Conservation (phyloP, 768 basidiomycete species). For the Suillus subalutaceus region DNA sequence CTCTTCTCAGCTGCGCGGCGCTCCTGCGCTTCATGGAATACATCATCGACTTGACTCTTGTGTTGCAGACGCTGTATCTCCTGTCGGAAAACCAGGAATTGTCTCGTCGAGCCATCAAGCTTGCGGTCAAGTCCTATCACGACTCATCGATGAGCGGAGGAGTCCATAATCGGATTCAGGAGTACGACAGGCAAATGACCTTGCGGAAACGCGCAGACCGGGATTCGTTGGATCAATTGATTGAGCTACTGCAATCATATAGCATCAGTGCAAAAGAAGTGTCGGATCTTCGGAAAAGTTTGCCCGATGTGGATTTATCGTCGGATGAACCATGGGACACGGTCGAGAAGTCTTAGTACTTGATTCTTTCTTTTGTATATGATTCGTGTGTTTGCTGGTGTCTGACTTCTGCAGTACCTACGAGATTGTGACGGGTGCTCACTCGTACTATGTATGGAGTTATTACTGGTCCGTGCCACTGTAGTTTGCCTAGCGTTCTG, state of each 20-base stretch:
- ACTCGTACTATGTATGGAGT: not conserved
- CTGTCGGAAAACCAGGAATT: not conserved
- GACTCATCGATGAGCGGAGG: not conserved
- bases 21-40: slow-evolving; percentile 26
- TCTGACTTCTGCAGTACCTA: not conserved
- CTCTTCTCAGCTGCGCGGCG: slow-evolving; percentile 4
- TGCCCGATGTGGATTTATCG: too few relatives aligned
- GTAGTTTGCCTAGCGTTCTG: not conserved
- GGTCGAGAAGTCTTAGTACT: not conserved
- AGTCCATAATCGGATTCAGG: not conserved
- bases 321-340: too few relatives aligned
- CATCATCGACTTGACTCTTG: slow-evolving; percentile 29
- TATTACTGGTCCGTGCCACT: not conserved
- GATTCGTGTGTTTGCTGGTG: not conserved
- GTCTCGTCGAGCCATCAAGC: not conserved
- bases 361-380: not conserved
- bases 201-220: not conserved
- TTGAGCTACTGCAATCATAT: not conserved
- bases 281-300: too few relatives aligned
- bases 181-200: not conserved
- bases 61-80: slow-evolving; percentile 25
- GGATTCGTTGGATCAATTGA: not conserved
- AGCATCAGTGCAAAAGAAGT: not conserved
- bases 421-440: not conserved
- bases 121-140: not conserved